phyloP scores from a whole-genome alignment of 257 asterid genomes.

The Solanum neorickii region DNA sequence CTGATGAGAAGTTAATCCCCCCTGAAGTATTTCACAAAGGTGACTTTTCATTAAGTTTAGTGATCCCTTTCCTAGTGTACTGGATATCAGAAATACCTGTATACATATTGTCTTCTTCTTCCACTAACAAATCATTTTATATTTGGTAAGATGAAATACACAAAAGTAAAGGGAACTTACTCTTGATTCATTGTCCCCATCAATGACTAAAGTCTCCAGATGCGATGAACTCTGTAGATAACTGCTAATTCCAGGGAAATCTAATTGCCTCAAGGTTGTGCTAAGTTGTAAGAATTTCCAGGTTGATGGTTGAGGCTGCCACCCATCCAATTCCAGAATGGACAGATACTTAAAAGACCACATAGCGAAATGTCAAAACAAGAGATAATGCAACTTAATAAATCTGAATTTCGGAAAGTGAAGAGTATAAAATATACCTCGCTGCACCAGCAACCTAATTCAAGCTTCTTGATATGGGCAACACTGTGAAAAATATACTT shows the following conservation, averaged over 20 bases:
- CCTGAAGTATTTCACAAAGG: neutral
- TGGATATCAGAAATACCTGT: no score
- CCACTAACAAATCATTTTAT: no score
- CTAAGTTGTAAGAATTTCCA: neutral
- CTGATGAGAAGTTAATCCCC: neutral
- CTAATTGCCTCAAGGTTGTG: neutral
- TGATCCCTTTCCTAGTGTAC: no score
- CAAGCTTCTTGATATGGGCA: neutral
- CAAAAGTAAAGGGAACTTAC: neutral
- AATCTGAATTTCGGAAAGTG: no score
- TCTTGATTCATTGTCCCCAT: neutral
- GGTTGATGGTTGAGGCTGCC: neutral
- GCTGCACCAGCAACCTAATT: no score
- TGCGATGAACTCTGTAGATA: neutral
- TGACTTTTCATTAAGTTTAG: no score
- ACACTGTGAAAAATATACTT: neutral
- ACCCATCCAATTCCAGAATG: neutral
- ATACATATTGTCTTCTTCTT: no score
- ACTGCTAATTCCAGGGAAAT: neutral
- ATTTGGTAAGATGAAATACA: neutral
- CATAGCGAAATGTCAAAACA: neutral
- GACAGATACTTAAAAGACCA: neutral
- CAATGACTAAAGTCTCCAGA: neutral
- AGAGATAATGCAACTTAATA: neutral
- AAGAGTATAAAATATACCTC: no score